Evolutionary conservation across 2,329 filamentous ascomycete genomes (phyloP), one percentile per base, ranked within the genome.

Genomic region (Westerdykella sp.): DNA sequence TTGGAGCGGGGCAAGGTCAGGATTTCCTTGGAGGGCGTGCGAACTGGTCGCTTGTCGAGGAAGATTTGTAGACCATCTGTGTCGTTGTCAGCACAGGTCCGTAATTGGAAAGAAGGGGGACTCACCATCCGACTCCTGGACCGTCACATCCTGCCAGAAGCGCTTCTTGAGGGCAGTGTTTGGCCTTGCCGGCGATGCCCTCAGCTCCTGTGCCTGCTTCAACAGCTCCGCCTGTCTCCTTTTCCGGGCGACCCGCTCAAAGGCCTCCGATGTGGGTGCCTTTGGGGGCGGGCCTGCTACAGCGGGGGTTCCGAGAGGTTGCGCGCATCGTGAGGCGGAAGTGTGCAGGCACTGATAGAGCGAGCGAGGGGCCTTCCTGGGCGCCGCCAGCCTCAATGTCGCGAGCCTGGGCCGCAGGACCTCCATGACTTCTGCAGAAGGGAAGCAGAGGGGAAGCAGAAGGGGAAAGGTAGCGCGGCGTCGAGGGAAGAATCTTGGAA

Each of bases 111-210:
- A 44, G 38, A 30, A 30, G 35, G 22, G 21, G 21, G 12, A 23
- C 68, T 44, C 71, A 85, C 84, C 83, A 50, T 82, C 72, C 14
- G 54, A 53, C 28, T 67, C 79, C 51, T 77, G 74, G 31, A 96
- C 81, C 47, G 75, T 67, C 1, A 93, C 87, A 61, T 93, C 79
- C 66, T 85, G 87, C 91, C 91, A 97, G 72, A 96, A 96, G 41
- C 90, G 78, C 71, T 82, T 86, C 60, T 75, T 75, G 59, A 83
- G 74, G 44, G 78, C 60, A 30, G 65, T 70, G 14, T 65, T 62
- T 2, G 74, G 72, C 50, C 75, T 75, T 25, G 63, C 55, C 3
- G 71, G 66, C 41, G 69, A 60, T 2, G 66, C 47, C 39, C 65
- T 68, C 41, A 70, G 50, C 49, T 72, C 62, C 48, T 73, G 69